phyloP scores from a whole-genome alignment of 805 yeast genomes.

The Pichia rugopelliculosa region DNA sequence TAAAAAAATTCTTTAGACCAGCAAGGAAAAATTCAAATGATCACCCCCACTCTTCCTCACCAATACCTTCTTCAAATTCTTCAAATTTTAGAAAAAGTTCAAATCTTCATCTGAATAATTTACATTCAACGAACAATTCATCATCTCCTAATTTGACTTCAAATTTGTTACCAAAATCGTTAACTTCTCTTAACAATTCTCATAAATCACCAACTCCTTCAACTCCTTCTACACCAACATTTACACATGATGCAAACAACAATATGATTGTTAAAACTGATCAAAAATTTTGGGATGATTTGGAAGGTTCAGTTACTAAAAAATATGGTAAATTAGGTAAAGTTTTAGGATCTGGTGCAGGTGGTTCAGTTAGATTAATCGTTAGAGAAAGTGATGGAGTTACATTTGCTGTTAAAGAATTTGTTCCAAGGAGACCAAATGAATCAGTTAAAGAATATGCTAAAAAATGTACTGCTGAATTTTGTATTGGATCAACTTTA shows the following conservation, averaged over 20 bases:
- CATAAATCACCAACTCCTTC: background rate
- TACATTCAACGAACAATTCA: conserved; percentile 11
- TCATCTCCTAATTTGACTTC: conserved; percentile 8
- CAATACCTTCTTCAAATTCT: background rate
- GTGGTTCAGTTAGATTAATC: conserved; percentile 74
- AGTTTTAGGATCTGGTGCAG: conserved; percentile 79
- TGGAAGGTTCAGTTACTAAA: conserved; percentile 44
- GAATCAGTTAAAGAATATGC: conserved; percentile 72
- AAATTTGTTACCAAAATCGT: background rate
- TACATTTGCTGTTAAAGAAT: conserved; percentile 79
- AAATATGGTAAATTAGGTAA: conserved; percentile 73
- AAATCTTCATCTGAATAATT: background rate
- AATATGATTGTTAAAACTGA: conserved; percentile 34
- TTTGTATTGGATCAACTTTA: conserved; percentile 75
- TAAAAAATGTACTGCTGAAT: conserved; percentile 84
- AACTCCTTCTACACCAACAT: conserved; percentile 26
- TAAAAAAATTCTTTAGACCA: conserved; percentile 67
- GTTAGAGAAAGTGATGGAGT: conserved; percentile 61
- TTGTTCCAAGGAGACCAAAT: conserved; percentile 61
- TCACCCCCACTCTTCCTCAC: background rate
- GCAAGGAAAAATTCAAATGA: conserved; percentile 25
- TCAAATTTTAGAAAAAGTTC: background rate
- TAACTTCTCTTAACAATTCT: background rate
- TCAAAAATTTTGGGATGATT: conserved; percentile 37
- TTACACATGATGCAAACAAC: conserved; percentile 33